Conservation (phyloP, 495 filamentous ascomycete species). For the Aspergillus cristatus region DNA sequence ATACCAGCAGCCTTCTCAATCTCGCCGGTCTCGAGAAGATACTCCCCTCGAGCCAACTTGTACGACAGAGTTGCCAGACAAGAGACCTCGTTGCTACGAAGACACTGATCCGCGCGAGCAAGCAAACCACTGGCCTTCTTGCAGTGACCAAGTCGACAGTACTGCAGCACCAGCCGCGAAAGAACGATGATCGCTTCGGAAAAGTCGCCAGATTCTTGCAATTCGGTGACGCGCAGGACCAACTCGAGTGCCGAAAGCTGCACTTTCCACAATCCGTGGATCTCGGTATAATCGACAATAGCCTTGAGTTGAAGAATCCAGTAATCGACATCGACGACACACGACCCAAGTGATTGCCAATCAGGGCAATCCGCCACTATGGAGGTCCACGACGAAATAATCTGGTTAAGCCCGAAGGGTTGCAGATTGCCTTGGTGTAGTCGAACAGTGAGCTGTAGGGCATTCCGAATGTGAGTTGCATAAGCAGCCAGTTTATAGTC, state of each 20-base stretch:
- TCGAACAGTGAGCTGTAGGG: slow-evolving; percentile 41
- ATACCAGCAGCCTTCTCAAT: slow-evolving; percentile 39
- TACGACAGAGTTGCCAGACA: slow-evolving; percentile 43
- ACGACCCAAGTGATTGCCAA: slow-evolving; percentile 39
- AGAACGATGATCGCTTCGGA: slow-evolving; percentile 49
- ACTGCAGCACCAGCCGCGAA: slow-evolving; percentile 56
- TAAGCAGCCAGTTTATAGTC: slow-evolving; percentile 49
- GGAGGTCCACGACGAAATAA: slow-evolving; percentile 30
- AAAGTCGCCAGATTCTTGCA: slow-evolving; percentile 39
- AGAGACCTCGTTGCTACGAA: slow-evolving; percentile 27
- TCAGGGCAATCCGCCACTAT: slow-evolving; percentile 32
- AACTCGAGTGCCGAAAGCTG: slow-evolving; percentile 36
- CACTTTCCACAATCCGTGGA: slow-evolving; percentile 56
- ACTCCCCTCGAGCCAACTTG: slow-evolving; percentile 66
- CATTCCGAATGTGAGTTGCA: slow-evolving; percentile 48
- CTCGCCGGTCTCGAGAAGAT: slow-evolving; percentile 59
- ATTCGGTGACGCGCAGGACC: slow-evolving; percentile 47
- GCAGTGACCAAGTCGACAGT: slow-evolving; percentile 68
- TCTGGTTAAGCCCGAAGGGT: slow-evolving; percentile 35
- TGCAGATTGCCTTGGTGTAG: slow-evolving; percentile 45
- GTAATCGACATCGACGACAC: slow-evolving; percentile 53
- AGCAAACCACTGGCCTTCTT: slow-evolving; percentile 61
- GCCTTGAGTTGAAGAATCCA: slow-evolving; percentile 55
- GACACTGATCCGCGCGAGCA: slow-evolving; percentile 44
- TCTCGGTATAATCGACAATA: slow-evolving; percentile 67